Base-by-base conservation (phyloP, 2,329 filamentous ascomycete species). In the Pseudopyrenochaeta lycopersici region DNA sequence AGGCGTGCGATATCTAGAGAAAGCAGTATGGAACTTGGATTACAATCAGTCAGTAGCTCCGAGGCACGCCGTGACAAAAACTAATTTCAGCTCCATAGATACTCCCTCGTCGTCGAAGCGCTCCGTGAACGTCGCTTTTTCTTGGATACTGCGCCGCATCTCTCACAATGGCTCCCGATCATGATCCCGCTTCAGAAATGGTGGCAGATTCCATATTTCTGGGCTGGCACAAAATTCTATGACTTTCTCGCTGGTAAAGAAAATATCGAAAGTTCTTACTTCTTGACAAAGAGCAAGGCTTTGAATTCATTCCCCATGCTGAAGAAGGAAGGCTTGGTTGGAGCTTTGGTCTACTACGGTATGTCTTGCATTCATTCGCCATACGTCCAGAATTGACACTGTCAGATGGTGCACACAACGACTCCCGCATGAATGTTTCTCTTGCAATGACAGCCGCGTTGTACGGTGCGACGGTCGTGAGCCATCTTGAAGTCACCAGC, bases 361-460 rank as follows among this genome's bases (percentile, higher is more conserved):
- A 76, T 47, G 68, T 53, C 27, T 23, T 18, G 29, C 2, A 9
- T 18, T 42, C 17, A n/a, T 31, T 14, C n/a, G 9, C 18, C 35
- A 27, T 11, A n/a, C 23, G 10, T 29, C 30, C 27, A 9, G 14
- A 41, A 47, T 70, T 77, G 59, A 77, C 49, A 20, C 5, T 30
- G 27, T 20, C 52, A 84, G 91, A 96, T 78, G 92, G 92, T 65
- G 91, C 90, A 27, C 92, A 96, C 78, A 96, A 96, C 71, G 92
- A 96, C 76, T 95, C 91, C 17, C 86, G 92, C 44, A 96, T 96
- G 91, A 96, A 96, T 71, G 89, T 95, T 23, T 93, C 90, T 7
- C 82, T 96, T 52, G 91, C 90, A 17, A 91, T 94, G 86, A 96
- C 92, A 15, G 91, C 91, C 50, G 90, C 91, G n/a, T 80, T 96